Percentiles rank a stretch among this genome's conserved stretches.
phyloP scores from a whole-genome alignment of 2,329 filamentous ascomycete species.

The Myriosclerotinia duriaeana region DNA sequence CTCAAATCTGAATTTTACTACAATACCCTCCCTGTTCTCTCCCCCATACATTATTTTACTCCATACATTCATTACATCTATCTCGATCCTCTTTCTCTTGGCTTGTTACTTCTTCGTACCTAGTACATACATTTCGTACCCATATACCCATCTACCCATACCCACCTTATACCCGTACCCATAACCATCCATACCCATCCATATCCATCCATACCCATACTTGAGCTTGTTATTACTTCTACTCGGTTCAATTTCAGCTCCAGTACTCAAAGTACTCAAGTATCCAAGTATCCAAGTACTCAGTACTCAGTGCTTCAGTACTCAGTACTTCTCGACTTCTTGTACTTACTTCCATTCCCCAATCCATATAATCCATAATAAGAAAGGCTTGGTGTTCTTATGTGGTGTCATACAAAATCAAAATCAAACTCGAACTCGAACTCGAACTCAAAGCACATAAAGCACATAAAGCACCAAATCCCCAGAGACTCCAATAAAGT shows the following conservation, averaged over 20 bases:
- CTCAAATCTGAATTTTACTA: neutral
- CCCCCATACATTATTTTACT: neutral
- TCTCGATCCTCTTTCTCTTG: neutral
- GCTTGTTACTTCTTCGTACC: neutral
- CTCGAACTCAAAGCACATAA: too few relatives aligned
- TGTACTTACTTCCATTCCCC: too few relatives aligned
- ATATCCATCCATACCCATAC: neutral
- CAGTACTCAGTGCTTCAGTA: too few relatives aligned
- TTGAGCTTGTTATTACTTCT: neutral
- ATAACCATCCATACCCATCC: neutral
- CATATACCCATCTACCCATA: neutral
- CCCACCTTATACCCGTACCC: neutral
- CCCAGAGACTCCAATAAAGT: neutral
- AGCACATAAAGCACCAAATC: neutral
- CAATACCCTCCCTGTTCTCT: constrained; percentile 2
- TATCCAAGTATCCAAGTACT: too few relatives aligned
- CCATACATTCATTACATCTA: neutral
- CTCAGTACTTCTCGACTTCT: too few relatives aligned
- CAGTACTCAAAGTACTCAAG: too few relatives aligned
- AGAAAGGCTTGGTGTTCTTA: too few relatives aligned
- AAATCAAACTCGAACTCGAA: too few relatives aligned
- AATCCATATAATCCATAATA: too few relatives aligned
- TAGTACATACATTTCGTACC: neutral
- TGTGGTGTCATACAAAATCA: constrained; percentile 6
- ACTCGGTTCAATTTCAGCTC: too few relatives aligned